Conservation (phyloP, 768 basidiomycete species). For the Galerina sulciceps region DNA sequence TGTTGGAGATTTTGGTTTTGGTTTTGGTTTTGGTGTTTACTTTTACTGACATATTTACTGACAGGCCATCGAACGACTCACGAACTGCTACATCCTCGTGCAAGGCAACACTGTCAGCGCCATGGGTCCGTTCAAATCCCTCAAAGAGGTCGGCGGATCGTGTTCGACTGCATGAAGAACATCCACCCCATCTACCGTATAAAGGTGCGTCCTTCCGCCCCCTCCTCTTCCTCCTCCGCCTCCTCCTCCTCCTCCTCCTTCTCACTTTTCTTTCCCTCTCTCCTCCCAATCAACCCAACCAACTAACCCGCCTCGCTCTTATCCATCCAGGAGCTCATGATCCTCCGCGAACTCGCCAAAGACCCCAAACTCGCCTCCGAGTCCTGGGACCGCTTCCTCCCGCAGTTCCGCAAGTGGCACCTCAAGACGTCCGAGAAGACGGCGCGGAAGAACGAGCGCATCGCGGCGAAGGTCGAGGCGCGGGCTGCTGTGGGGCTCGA, state of each 20-base stretch:
- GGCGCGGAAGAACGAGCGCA: conserved; percentile 79
- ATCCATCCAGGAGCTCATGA: conserved; percentile 95
- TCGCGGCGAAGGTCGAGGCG: conserved; percentile 63
- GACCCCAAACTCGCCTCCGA: conserved; percentile 94
- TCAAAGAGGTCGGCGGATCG: conserved; percentile 97
- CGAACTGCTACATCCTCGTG: conserved; percentile 95
- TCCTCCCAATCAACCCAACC: not conserved
- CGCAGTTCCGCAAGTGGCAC: conserved; percentile 92
- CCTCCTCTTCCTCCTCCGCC: conserved; percentile 7
- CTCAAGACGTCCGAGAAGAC: conserved; percentile 95
- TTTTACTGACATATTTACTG: not conserved
- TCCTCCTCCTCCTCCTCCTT: not conserved
- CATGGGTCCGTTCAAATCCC: conserved; percentile 94
- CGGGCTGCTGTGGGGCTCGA: conserved; percentile 70
- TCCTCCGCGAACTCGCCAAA: conserved; percentile 95
- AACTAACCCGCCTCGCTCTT: not conserved
- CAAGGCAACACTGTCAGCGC: conserved; percentile 98
- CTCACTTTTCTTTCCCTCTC: too few relatives aligned
- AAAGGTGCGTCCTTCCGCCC: conserved; percentile 57
- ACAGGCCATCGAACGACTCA: conserved; percentile 95
- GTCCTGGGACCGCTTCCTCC: conserved; percentile 97
- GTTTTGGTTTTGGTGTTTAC: not conserved
- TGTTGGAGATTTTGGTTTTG: not conserved
- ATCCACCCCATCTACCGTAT: conserved; percentile 99
- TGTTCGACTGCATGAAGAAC: conserved; percentile 99